phyloP scores from a whole-genome alignment of 805 yeast species.

The Kazachstania africana region DNA sequence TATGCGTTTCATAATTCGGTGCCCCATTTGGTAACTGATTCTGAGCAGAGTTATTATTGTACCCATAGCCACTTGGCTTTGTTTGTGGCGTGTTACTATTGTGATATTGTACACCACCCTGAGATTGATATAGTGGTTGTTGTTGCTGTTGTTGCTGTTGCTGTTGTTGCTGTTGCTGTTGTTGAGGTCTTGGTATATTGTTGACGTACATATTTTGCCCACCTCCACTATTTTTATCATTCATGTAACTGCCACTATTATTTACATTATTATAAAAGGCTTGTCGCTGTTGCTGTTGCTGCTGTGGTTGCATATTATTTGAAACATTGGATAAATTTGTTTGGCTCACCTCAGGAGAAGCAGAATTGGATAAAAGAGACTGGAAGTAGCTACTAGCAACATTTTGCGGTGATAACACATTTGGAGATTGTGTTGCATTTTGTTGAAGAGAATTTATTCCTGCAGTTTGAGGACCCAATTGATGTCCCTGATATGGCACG shows the following conservation, averaged over 20 bases:
- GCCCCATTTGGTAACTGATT: too few relatives aligned
- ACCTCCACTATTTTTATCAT: neutral
- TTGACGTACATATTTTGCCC: too few relatives aligned
- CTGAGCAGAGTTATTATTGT: conserved; percentile 1
- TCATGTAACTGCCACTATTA: neutral
- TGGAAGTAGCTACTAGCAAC: conserved; percentile 21
- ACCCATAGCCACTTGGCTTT: too few relatives aligned
- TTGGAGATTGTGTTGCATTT: conserved; percentile 1
- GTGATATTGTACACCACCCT: too few relatives aligned
- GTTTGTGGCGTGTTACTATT: too few relatives aligned
- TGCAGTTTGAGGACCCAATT: too few relatives aligned
- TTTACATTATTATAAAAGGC: neutral
- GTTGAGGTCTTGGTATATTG: too few relatives aligned
- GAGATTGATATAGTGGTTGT: neutral
- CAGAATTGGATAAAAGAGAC: conserved; percentile 17
- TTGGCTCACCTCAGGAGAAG: conserved; percentile 16
- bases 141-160: conserved; percentile 1
- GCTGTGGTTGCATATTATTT: neutral
- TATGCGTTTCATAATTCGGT: too few relatives aligned
- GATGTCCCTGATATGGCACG: too few relatives aligned
- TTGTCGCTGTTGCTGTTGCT: conserved; percentile 1
- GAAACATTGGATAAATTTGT: conserved; percentile 4
- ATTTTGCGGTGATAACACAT: conserved; percentile 15
- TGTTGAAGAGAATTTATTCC: neutral
- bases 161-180: conserved; percentile 1